Percentiles rank a stretch among this genome's conserved stretches.
Conservation (phyloP, 1,284 basidiomycete species). For the Cutaneotrichosporon sp. region DNA sequence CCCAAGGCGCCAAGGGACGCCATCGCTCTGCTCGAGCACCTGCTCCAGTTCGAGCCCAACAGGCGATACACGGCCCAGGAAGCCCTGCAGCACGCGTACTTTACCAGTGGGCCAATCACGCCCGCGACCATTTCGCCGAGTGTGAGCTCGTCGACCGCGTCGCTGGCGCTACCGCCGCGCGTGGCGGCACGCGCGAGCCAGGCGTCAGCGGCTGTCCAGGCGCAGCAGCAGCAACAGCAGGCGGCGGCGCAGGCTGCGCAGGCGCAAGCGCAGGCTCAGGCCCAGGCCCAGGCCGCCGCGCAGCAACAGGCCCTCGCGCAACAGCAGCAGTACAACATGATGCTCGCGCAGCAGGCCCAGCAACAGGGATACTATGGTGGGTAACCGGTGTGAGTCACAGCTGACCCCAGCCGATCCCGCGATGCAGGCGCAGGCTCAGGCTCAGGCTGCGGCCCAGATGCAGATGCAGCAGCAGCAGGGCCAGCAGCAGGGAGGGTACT, state of each 20-base stretch:
- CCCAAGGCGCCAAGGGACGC: conserved; percentile 90
- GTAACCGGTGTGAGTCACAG: background rate
- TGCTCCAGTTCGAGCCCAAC: conserved; percentile 93
- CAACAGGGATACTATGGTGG: conserved; percentile 36
- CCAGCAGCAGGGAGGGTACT: conserved; percentile 30
- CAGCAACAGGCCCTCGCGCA: conserved; percentile 46
- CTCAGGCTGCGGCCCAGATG: conserved; percentile 23
- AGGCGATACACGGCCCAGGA: conserved; percentile 89
- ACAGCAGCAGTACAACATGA: conserved; percentile 31
- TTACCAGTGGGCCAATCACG: conserved; percentile 53
- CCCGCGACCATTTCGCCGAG: conserved; percentile 36
- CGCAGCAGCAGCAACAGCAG: conserved; percentile 26
- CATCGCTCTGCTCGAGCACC: conserved; percentile 86
- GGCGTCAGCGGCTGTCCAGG: conserved; percentile 40
- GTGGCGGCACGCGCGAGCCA: conserved; percentile 40
- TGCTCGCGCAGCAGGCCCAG: conserved; percentile 24
- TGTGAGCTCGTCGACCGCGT: conserved; percentile 28
- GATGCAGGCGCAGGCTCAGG: conserved; percentile 47
- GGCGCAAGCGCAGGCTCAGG: conserved; percentile 46
- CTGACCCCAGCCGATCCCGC: conserved; percentile 19
- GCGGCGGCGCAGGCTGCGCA: conserved; percentile 49
- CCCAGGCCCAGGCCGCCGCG: conserved; percentile 34
- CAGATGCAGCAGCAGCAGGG: conserved; percentile 37
- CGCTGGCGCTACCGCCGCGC: conserved; percentile 37
- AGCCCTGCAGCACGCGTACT: conserved; percentile 89